Conservation (phyloP, 2,329 filamentous ascomycete species). For the Penicillium sp. region DNA sequence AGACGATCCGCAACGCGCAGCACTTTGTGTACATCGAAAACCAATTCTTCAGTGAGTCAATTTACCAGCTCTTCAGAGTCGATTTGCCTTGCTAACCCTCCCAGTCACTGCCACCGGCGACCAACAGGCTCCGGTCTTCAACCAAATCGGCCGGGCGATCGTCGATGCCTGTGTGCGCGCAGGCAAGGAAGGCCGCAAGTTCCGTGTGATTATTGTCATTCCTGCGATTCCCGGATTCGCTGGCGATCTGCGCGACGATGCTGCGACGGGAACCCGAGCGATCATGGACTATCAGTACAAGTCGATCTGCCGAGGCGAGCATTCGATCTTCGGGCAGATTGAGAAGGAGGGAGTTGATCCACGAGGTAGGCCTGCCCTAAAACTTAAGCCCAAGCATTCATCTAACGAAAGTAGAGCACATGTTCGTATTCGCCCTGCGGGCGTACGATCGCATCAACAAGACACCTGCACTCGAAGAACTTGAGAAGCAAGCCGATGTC, state of each 20-base stretch:
- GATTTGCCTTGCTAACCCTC: slow-evolving; percentile 21
- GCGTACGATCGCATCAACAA: slow-evolving; percentile 91
- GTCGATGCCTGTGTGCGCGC: slow-evolving; percentile 86
- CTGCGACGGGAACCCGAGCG: slow-evolving; percentile 80
- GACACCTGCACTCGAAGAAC: slow-evolving; percentile 70
- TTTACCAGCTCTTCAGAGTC: not conserved
- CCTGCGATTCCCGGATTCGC: slow-evolving; percentile 93
- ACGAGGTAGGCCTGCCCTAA: slow-evolving; percentile 33
- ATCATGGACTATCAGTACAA: slow-evolving; percentile 99
- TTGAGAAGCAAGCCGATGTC: slow-evolving; percentile 79
- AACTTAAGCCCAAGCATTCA: not conserved
- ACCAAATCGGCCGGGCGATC: slow-evolving; percentile 83
- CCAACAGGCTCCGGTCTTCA: slow-evolving; percentile 82
- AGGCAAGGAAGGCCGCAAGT: slow-evolving; percentile 80
- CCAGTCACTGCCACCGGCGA: slow-evolving; percentile 81
- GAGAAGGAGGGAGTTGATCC: slow-evolving; percentile 75
- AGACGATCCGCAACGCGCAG: slow-evolving; percentile 82
- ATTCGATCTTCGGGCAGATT: slow-evolving; percentile 86
- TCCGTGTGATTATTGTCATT: slow-evolving; percentile 86
- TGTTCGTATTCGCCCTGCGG: slow-evolving; percentile 92
- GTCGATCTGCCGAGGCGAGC: slow-evolving; percentile 85
- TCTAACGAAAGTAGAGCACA: slow-evolving; percentile 58
- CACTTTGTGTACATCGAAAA: slow-evolving; percentile 98
- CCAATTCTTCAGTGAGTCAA: slow-evolving; percentile 79
- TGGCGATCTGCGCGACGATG: slow-evolving; percentile 81